Evolutionary conservation across 106 monocot species (phyloP).

Genomic region (Phalaenopsis equestris): DNA sequence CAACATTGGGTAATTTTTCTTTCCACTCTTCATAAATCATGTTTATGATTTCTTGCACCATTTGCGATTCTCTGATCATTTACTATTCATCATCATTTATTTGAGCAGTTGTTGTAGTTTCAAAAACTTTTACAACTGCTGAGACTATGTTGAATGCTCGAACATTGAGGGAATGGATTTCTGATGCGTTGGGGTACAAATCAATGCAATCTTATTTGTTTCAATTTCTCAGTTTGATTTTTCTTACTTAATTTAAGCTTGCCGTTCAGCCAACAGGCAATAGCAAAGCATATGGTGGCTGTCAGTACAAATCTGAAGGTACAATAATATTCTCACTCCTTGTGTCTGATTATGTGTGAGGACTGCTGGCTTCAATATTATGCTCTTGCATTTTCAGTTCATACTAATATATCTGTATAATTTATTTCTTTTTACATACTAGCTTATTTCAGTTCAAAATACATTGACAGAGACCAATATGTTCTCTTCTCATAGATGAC

Average conservation of each 20-base stretch:
- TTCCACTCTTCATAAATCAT: background rate
- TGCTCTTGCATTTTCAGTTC: background rate
- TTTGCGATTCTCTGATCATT: background rate
- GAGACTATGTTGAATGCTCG: slow-evolving; percentile 99
- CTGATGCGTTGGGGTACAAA: slow-evolving; percentile 62
- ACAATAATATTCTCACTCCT: slow-evolving; percentile 9
- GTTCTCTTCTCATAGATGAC: background rate
- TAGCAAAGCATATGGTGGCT: slow-evolving; percentile 98
- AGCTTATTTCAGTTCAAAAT: background rate
- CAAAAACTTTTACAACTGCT: slow-evolving; percentile 96
- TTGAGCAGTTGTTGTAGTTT: slow-evolving; percentile 82
- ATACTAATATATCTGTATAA: background rate
- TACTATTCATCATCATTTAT: background rate
- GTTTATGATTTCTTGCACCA: background rate
- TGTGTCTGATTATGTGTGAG: background rate
- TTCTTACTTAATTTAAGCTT: background rate
- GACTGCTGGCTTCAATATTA: background rate
- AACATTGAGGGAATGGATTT: slow-evolving; percentile 87
- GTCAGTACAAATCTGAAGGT: slow-evolving; percentile 95
- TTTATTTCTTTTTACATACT: background rate
- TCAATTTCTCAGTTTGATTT: background rate
- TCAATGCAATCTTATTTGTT: background rate
- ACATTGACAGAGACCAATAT: background rate
- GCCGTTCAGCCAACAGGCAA: slow-evolving; percentile 56
- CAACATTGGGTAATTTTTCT: slow-evolving; percentile 57